These are phyloP conservation scores for Eimeria brunetti DNA, from an alignment of 169 alveolate species.

Conservation along the genomic window DNA sequence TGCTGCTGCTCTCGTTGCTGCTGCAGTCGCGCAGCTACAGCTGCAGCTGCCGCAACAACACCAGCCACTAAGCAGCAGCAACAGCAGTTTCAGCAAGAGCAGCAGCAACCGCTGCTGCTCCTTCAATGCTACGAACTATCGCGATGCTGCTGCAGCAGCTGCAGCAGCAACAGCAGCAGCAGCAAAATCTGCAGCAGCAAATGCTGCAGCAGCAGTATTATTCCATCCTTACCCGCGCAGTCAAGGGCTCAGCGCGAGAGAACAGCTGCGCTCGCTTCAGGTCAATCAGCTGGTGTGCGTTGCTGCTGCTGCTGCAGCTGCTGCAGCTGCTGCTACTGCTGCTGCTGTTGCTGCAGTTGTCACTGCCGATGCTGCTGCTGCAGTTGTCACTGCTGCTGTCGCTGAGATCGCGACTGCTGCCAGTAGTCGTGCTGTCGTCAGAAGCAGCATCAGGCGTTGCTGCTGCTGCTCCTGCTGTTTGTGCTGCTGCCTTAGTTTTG, in stretches of 20 bases:
- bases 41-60: neutral
- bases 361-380: neutral
- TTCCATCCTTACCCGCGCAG: constrained; percentile 26
- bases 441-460: neutral
- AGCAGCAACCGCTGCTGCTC: constrained; percentile 2
- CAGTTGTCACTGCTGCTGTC: neutral
- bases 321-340: constrained; percentile 13
- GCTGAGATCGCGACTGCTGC: neutral
- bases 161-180: constrained; percentile 2
- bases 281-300: neutral
- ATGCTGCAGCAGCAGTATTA: neutral
- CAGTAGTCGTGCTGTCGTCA: neutral
- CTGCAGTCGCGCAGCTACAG: neutral
- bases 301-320: neutral
- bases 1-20: neutral
- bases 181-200: neutral
- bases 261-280: constrained; percentile 1
- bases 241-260: constrained; percentile 2
- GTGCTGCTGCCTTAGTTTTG: neutral
- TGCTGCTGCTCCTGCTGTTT: constrained; percentile 10
- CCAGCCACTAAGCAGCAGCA: neutral
- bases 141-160: constrained; percentile 1
- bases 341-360: neutral
- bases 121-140: neutral
- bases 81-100: constrained; percentile 1